Evolutionary conservation across 2,329 filamentous ascomycete genomes (phyloP).

Genomic region (Colletotrichum karsti): DNA sequence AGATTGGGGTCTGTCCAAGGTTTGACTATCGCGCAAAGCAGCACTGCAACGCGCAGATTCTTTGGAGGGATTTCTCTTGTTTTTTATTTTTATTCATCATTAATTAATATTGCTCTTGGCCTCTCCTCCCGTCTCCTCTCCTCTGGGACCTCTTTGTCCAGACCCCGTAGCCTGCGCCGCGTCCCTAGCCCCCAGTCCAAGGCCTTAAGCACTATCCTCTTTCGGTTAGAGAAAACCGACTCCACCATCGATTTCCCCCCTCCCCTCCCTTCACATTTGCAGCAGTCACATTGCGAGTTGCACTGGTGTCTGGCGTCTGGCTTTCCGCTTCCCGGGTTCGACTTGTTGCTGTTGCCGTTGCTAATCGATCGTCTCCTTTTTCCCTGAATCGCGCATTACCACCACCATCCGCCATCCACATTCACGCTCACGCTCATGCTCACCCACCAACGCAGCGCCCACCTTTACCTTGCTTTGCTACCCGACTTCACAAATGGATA

Average conservation of each 20-base stretch:
- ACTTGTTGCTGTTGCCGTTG: not conserved
- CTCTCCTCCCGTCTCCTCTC: not conserved
- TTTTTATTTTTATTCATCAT: not conserved
- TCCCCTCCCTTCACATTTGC: constrained; percentile 10
- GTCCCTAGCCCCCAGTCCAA: not conserved
- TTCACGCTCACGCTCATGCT: too few relatives aligned
- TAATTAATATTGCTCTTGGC: not conserved
- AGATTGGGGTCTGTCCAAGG: not conserved
- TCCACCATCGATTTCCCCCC: constrained; percentile 18
- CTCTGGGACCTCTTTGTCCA: constrained; percentile 13
- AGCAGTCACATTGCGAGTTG: constrained; percentile 3
- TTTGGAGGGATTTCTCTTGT: not conserved
- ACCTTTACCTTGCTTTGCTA: not conserved
- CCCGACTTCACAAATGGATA: not conserved
- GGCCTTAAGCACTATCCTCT: constrained; percentile 14
- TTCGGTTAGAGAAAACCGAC: constrained; percentile 14
- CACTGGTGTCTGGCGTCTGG: not conserved
- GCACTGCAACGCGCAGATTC: not conserved
- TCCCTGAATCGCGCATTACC: constrained; percentile 20
- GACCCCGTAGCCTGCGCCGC: constrained; percentile 18
- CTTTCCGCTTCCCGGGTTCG: not conserved
- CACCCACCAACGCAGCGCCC: not conserved
- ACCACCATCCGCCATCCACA: not conserved
- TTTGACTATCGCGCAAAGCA: too few relatives aligned
- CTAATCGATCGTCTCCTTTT: constrained; percentile 22